phyloP scores from a whole-genome alignment of 2,329 filamentous ascomycete genomes.

The Trichophyton simii region DNA sequence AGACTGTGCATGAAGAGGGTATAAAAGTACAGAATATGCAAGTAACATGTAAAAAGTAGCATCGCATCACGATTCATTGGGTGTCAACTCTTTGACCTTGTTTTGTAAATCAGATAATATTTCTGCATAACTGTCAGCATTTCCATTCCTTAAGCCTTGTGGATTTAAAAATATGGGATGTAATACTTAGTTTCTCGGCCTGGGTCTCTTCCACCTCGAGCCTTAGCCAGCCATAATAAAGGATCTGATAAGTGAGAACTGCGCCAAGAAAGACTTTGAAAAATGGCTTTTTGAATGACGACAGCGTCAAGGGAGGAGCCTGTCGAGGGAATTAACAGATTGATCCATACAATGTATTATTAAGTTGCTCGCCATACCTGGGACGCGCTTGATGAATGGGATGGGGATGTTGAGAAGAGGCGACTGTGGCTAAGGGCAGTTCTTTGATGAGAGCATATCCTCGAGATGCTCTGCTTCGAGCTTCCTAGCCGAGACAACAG shows the following conservation, averaged over 20 bases:
- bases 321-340: background rate
- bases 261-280: conserved; percentile 38
- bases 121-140: conserved; percentile 2
- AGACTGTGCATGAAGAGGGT: background rate
- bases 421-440: background rate
- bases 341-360: background rate
- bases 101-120: conserved; percentile 9
- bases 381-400: background rate
- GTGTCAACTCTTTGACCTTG: conserved; percentile 13
- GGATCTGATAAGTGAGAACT: conserved; percentile 37
- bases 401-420: background rate
- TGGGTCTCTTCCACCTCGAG: conserved; percentile 36
- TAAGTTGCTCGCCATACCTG: background rate
- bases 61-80: conserved; percentile 8
- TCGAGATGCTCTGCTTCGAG: background rate
- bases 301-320: conserved; percentile 17
- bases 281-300: conserved; percentile 31
- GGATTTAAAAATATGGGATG: background rate
- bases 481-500: background rate
- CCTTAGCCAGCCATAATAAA: conserved; percentile 38
- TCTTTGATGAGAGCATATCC: background rate
- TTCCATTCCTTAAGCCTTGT: background rate
- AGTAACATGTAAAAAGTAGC: background rate
- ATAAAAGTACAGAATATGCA: background rate
- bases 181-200: conserved; percentile 29